Base-by-base conservation (phyloP, 495 filamentous ascomycete species). In the Hapsidospora chrysogenum region DNA sequence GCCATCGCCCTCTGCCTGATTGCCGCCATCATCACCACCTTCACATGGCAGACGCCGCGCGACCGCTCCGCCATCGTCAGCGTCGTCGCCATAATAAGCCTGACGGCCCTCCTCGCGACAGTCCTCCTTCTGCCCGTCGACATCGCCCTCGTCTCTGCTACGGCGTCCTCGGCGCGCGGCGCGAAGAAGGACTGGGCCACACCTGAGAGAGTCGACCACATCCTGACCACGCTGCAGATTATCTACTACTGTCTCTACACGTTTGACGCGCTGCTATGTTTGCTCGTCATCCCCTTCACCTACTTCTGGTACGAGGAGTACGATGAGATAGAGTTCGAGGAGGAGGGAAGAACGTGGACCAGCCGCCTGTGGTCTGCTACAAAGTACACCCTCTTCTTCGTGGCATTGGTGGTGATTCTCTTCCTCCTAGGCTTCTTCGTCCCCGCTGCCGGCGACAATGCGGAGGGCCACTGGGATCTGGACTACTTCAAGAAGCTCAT, bases 301-400 rank as follows among this genome's bases (percentile, higher is more conserved):
- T 99, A 96, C 58, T 99, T 99, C 57, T 94, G 76, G 74, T 92
- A 92, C 42, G 89, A 99, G 57, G 92, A 96, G 55, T 89, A 92
- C 46, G 81, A 87, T 46, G 78, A 92, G 58, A 78, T 81, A 33
- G 80, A 81, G 21, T 61, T 70, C 15, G 80, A 92, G 38, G 68
- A 80, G 17, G 80, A 81, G 10, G 70, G 65, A n/a, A 76, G 84
- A 50, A 77, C 75, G 4, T 41, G 74, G 32, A 72, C 64, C 3
- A 61, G 69, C 40, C 67, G 80, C 18, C 59, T 94, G 39, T 85
- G 76, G 75, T 72, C 74, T 9, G 84, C 89, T 20, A 57, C 82
- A 44, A 96, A 93, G 57, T 96, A 95, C 52, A 93, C 89, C 11
- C 56, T 87, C 20, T 76, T 67, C 31, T 96, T 97, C 49, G 56